Percentiles rank a stretch among this genome's conserved stretches.
Evolutionary conservation across 1,139 yeast species (phyloP).

Genomic region (Hemisphaericaspora xylanilytica): DNA sequence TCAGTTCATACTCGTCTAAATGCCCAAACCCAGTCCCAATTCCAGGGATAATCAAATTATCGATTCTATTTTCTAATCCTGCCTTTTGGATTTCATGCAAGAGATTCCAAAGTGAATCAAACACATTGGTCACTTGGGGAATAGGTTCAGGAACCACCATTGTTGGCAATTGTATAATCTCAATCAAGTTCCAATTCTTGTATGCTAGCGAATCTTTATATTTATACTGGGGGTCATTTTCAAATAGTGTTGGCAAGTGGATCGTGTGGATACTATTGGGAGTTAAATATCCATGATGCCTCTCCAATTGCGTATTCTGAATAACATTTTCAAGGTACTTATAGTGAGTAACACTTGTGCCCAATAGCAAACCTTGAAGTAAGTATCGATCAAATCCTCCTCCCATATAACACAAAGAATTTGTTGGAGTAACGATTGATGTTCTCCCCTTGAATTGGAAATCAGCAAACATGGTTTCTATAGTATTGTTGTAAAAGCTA

Average conservation of each 20-base stretch:
- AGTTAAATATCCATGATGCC: constrained; percentile 21
- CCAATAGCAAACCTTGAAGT: constrained; percentile 16
- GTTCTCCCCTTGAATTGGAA: constrained; percentile 7
- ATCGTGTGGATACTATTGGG: constrained; percentile 17
- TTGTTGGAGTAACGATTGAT: constrained; percentile 23
- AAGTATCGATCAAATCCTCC: constrained; percentile 28
- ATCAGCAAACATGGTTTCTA: constrained; percentile 9
- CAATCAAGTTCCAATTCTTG: constrained; percentile 12
- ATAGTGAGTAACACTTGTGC: constrained; percentile 10
- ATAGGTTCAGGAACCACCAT: constrained; percentile 18
- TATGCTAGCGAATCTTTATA: constrained; percentile 9
- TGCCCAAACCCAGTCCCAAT: constrained; percentile 30
- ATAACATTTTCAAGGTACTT: constrained; percentile 16
- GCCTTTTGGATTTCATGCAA: constrained; percentile 9
- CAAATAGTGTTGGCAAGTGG: constrained; percentile 10
- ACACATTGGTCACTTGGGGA: constrained; percentile 11
- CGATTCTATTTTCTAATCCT: constrained; percentile 3
- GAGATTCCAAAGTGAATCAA: constrained; percentile 24
- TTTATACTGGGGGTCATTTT: constrained; percentile 5
- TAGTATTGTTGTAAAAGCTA: constrained; percentile 9
- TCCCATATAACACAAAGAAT: constrained; percentile 27
- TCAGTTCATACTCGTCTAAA: constrained; percentile 17
- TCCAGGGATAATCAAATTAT: constrained; percentile 26
- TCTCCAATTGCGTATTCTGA: constrained; percentile 15
- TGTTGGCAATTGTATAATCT: constrained; percentile 15